These are phyloP conservation scores for Dendrothele bispora DNA, from an alignment of 768 basidiomycete species.

Conservation along the genomic window DNA sequence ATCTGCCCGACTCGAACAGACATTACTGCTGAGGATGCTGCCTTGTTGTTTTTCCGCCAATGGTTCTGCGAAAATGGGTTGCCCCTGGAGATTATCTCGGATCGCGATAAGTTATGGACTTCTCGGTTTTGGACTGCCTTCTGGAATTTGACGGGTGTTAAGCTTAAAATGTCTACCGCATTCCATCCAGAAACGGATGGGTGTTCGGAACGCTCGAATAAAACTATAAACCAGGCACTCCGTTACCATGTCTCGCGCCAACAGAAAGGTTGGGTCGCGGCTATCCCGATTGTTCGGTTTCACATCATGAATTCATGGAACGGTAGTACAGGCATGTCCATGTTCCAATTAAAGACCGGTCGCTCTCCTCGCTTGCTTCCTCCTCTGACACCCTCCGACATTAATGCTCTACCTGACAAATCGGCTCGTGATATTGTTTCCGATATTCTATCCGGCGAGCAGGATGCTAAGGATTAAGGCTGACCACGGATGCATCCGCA, in stretches of 20 bases:
- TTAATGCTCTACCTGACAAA: too few species aligned
- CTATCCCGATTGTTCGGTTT: conserved; percentile 24
- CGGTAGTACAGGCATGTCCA: conserved; percentile 23
- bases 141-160: conserved; percentile 14
- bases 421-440: too few species aligned
- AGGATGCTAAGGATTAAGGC: too few species aligned
- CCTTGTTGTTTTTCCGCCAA: too few species aligned
- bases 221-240: conserved; percentile 17
- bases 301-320: conserved; percentile 31
- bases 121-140: conserved; percentile 26
- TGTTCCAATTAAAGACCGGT: conserved; percentile 25
- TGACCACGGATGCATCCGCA: too few species aligned
- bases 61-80: conserved; percentile 23
- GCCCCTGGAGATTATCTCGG: conserved; percentile 21
- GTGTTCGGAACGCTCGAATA: conserved; percentile 20
- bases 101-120: conserved; percentile 27
- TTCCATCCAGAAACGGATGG: conserved; percentile 32
- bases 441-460: too few species aligned
- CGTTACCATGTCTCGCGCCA: conserved; percentile 14
- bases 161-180: conserved; percentile 23
- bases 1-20: conserved; percentile 10
- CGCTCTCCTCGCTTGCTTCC: conserved; percentile 21
- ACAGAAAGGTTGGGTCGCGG: conserved; percentile 24
- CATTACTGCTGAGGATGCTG: conserved; percentile 14
- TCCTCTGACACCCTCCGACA: too few species aligned